phyloP scores from a whole-genome alignment of 2,329 filamentous ascomycete species.

The Lasiodiplodia hormozganensis region DNA sequence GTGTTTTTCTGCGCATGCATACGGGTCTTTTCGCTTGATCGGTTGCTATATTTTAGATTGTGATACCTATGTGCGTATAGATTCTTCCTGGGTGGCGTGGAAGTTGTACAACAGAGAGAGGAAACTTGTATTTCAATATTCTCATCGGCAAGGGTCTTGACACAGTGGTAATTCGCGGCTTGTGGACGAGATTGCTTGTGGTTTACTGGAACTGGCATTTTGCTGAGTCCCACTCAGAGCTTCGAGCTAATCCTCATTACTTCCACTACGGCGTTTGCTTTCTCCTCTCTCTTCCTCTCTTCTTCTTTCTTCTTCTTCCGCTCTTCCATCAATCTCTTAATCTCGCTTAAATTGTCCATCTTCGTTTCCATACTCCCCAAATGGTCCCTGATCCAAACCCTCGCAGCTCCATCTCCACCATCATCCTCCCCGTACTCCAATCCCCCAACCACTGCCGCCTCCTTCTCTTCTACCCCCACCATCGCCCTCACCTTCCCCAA shows the following conservation, averaged over 20 bases:
- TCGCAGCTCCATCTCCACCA: neutral
- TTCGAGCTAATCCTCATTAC: neutral
- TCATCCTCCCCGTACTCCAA: neutral
- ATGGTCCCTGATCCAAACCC: neutral
- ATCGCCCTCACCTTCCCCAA: neutral
- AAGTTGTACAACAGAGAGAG: neutral
- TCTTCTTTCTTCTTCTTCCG: slow-evolving; percentile 1
- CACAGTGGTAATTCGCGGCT: neutral
- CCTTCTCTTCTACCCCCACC: neutral
- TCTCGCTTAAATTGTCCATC: neutral
- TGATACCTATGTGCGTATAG: slow-evolving; percentile 27
- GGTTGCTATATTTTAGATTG: slow-evolving; percentile 9
- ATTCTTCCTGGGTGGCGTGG: neutral
- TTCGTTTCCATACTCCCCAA: neutral
- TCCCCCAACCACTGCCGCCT: neutral
- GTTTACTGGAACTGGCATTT: neutral
- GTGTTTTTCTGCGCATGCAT: neutral
- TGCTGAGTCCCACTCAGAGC: neutral
- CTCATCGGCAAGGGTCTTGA: neutral
- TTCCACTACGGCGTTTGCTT: neutral
- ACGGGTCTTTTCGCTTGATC: neutral
- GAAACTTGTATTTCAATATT: neutral
- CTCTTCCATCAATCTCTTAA: slow-evolving; percentile 3
- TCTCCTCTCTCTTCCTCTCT: neutral
- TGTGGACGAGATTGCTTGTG: neutral